Percentiles rank a stretch among this genome's conserved stretches.
phyloP scores from a whole-genome alignment of 441 rosid genomes.

The Erodium texanum region DNA sequence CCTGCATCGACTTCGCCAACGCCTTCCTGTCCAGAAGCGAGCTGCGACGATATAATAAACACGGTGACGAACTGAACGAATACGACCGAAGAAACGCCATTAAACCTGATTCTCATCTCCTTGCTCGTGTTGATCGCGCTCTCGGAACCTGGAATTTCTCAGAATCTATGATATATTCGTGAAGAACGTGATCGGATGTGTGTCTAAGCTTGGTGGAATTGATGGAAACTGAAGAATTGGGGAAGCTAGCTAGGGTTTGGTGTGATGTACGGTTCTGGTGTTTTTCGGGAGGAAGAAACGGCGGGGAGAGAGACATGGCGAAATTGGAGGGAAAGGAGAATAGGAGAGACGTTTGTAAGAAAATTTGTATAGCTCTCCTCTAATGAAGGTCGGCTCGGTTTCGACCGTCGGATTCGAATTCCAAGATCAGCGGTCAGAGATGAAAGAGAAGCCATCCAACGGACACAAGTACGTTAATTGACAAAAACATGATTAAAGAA shows the following conservation, averaged over 20 bases:
- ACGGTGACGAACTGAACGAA: not conserved
- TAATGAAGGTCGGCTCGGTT: not conserved
- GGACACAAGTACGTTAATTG: too few species aligned
- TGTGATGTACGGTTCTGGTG: slow-evolving; percentile 12
- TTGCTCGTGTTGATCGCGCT: not conserved
- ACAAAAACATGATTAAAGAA: too few species aligned
- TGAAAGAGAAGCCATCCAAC: too few species aligned
- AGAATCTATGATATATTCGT: not conserved
- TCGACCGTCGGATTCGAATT: slow-evolving; percentile 5
- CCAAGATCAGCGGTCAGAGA: not conserved
- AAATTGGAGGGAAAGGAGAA: slow-evolving; percentile 21
- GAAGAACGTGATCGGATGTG: not conserved
- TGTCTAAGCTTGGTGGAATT: slow-evolving; percentile 1
- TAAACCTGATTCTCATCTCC: not conserved
- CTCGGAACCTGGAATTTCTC: not conserved
- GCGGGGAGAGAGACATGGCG: slow-evolving; percentile 57
- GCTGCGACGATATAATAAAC: slow-evolving; percentile 1
- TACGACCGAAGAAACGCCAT: not conserved
- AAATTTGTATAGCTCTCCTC: not conserved
- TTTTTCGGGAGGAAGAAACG: slow-evolving; percentile 43
- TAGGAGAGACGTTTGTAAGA: not conserved
- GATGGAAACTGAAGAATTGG: slow-evolving; percentile 2
- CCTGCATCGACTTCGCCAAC: not conserved
- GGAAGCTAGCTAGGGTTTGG: slow-evolving; percentile 17
- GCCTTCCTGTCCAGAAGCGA: not conserved